phyloP scores from a whole-genome alignment of 2,329 filamentous ascomycete genomes.

The Anthostomella pinea region DNA sequence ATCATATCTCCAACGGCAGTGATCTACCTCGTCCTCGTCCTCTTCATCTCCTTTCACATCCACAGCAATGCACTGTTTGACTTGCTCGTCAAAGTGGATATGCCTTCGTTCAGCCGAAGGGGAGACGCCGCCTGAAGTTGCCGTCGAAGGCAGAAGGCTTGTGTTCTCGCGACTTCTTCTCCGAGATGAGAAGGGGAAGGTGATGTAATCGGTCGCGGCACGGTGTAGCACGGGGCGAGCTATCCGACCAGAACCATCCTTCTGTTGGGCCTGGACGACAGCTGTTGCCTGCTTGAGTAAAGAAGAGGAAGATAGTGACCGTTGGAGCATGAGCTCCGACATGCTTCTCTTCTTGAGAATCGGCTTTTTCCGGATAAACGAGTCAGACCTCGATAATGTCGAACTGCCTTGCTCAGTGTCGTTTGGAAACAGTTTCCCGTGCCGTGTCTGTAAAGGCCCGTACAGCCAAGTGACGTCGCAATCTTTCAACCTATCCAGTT shows the following conservation, averaged over 20 bases:
- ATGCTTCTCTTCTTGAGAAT: constrained; percentile 96
- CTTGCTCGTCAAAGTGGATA: constrained; percentile 95
- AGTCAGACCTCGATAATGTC: constrained; percentile 52
- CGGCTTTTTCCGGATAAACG: constrained; percentile 78
- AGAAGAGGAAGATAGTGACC: constrained; percentile 83
- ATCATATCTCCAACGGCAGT: constrained; percentile 35
- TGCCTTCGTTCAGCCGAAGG: constrained; percentile 70
- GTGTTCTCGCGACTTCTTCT: constrained; percentile 60
- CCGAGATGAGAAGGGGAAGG: constrained; percentile 61
- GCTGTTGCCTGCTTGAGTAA: constrained; percentile 86
- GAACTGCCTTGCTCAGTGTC: constrained; percentile 40
- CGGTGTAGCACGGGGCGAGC: constrained; percentile 57
- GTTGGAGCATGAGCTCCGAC: constrained; percentile 91
- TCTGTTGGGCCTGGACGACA: constrained; percentile 79
- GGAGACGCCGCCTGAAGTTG: constrained; percentile 67
- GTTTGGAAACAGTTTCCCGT: constrained; percentile 50
- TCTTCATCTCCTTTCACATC: constrained; percentile 80
- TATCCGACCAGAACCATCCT: constrained; percentile 46
- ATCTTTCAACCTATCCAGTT: constrained; percentile 75
- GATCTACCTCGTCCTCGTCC: constrained; percentile 61
- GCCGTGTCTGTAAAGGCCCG: constrained; percentile 78
- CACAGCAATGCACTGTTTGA: constrained; percentile 92
- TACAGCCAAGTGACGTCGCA: constrained; percentile 98
- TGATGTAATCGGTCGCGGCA: constrained; percentile 66
- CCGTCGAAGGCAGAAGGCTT: constrained; percentile 63